Evolutionary conservation across 352 stramenopile species (phyloP), one percentile per base, ranked within the genome.

Genomic region (Stramenopiles sp.): DNA sequence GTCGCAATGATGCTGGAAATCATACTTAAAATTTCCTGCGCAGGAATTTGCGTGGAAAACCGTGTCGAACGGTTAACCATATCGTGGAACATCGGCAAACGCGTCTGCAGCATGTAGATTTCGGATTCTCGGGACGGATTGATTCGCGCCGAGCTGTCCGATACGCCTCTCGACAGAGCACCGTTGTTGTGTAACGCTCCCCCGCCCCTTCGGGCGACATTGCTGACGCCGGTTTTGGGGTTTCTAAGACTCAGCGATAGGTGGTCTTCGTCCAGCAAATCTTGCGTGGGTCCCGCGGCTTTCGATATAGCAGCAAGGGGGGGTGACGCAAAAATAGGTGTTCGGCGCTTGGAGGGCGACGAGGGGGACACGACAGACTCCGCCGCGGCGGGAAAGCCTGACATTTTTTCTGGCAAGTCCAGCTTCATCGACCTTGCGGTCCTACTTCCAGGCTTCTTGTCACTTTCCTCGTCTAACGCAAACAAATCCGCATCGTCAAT

Each of bases 51-150:
- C 0, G 86, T 90, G 37, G 87, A 79, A 34, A 91, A 91, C 34
- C 84, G 82, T 6, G 86, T 91, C 0, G 84, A 89, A 0, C 85
- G 82, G 36, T 84, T 37, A 4, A 91, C 85, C 32, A 87, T 80
- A 49, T 90, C 85, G 36, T 80, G 83, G 77, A 85, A 87, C 0
- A 81, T 82, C 32, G 84, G 85, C 6, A 83, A 83, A 25, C 73
- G 36, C 0, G 3, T 81, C 75, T 0, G 78, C 77, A 3, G 78
- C 32, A 30, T 78, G 71, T 73, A 81, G 78, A 31, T 74, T 82
- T 4, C 79, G 76, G 48, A 84, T 81, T 1, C 79, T 79, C 36
- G 83, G 77, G 32, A 88, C 81, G 71, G 84, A 81, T 34, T 85
- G 84, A 3, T 73, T 75, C 49, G 81, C 82, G 73, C 80, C 82